Evolutionary conservation across 176 grass and related monocot species (phyloP).

Genomic region (Phoenix roebelenii): DNA sequence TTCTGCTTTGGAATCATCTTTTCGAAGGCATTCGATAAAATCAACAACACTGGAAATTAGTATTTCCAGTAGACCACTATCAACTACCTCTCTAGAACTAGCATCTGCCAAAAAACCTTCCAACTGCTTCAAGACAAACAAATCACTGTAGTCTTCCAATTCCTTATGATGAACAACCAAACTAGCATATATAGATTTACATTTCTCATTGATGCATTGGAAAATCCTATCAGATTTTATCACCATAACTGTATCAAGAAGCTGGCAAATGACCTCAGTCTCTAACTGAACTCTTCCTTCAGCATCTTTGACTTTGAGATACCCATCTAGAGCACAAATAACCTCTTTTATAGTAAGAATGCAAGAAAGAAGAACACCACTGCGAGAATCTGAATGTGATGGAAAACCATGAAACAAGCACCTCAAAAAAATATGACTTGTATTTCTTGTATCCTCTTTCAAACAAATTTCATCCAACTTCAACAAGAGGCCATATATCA

Average conservation of each 20-base stretch:
- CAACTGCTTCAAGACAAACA: slow-evolving; percentile 79
- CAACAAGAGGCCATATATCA: slow-evolving; percentile 41
- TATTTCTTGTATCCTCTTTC: slow-evolving; percentile 33
- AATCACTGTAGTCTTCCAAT: slow-evolving; percentile 48
- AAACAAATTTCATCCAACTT: slow-evolving; percentile 54
- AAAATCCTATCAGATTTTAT: slow-evolving; percentile 69
- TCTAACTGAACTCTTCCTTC: slow-evolving; percentile 30
- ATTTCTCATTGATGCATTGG: slow-evolving; percentile 41
- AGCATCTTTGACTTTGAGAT: slow-evolving; percentile 40
- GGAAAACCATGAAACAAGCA: slow-evolving; percentile 88
- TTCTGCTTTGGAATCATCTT: slow-evolving; percentile 35
- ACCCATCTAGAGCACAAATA: slow-evolving; percentile 48
- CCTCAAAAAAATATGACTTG: slow-evolving; percentile 31
- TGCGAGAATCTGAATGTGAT: slow-evolving; percentile 41
- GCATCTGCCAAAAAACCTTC: slow-evolving; percentile 57
- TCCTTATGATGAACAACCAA: slow-evolving; percentile 48
- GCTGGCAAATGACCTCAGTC: slow-evolving; percentile 34
- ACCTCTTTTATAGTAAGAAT: slow-evolving; percentile 68
- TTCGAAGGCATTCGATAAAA: slow-evolving; percentile 49
- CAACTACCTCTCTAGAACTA: slow-evolving; percentile 35
- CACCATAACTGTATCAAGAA: slow-evolving; percentile 56
- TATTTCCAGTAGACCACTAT: slow-evolving; percentile 45
- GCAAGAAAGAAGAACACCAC: slow-evolving; percentile 77
- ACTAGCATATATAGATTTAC: slow-evolving; percentile 52
- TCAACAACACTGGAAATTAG: slow-evolving; percentile 51